A percentile compares a stretch with the other conserved stretches of the same genome.
Conservation (phyloP, 2,329 filamentous ascomycete genomes). For the Dryadomyces quercus-mongolicae region DNA sequence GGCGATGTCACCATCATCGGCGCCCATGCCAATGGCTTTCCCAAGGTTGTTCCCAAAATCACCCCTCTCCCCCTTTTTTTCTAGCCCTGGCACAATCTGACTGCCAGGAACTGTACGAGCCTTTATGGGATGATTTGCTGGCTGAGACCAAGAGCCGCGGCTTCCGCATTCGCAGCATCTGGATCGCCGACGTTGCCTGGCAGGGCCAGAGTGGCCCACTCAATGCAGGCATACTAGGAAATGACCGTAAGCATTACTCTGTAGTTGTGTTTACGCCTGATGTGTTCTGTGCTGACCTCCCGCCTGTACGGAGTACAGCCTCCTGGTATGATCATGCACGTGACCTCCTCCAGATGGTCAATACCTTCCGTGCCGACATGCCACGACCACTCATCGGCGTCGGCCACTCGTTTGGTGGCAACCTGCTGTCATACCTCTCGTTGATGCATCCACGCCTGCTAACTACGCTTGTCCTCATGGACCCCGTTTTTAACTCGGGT, state of each 20-base stretch:
- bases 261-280: not conserved
- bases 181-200: slow-evolving; percentile 81
- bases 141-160: slow-evolving; percentile 41
- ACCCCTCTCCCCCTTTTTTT: not conserved
- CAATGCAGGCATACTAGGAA: slow-evolving; percentile 65
- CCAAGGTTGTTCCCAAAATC: slow-evolving; percentile 47
- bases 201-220: slow-evolving; percentile 69
- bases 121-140: slow-evolving; percentile 76
- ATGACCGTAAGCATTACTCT: slow-evolving; percentile 56
- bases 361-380: slow-evolving; percentile 67
- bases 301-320: slow-evolving; percentile 32
- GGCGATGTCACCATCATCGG: slow-evolving; percentile 79
- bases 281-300: not conserved
- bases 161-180: slow-evolving; percentile 67
- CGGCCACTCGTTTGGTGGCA: slow-evolving; percentile 81
- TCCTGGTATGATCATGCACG: slow-evolving; percentile 78
- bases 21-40: slow-evolving; percentile 84
- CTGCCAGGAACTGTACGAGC: slow-evolving; percentile 69
- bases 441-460: slow-evolving; percentile 74
- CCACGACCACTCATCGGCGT: slow-evolving; percentile 72
- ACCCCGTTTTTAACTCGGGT: slow-evolving; percentile 67
- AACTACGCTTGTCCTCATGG: slow-evolving; percentile 63
- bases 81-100: not conserved
- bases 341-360: slow-evolving; percentile 76
- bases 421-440: slow-evolving; percentile 57